Conservation (phyloP, 2,329 filamentous ascomycete genomes). For the Epichloe sibirici region DNA sequence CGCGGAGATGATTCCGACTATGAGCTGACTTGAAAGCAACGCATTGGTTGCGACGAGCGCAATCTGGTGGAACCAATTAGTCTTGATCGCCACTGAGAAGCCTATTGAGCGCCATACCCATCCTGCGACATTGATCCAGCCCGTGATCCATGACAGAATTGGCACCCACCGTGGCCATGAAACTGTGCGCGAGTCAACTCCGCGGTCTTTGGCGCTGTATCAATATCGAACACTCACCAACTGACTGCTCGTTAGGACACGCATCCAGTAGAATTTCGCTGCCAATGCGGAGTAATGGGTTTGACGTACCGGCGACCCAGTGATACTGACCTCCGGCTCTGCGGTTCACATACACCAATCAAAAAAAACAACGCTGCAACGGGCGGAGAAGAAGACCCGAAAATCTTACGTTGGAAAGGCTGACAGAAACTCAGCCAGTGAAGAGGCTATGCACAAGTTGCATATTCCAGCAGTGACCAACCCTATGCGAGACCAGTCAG, state of each 20-base stretch:
- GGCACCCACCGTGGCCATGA: slow-evolving; percentile 15
- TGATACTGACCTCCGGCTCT: slow-evolving; percentile 51
- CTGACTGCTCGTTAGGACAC: background rate
- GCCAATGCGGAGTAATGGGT: background rate
- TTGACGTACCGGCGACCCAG: slow-evolving; percentile 47
- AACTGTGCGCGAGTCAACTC: slow-evolving; percentile 5
- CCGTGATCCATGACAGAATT: slow-evolving; percentile 20
- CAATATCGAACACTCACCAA: background rate
- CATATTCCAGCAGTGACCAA: slow-evolving; percentile 22
- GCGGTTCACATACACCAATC: background rate
- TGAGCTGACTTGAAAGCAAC: slow-evolving; percentile 52
- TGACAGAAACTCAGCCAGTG: slow-evolving; percentile 57
- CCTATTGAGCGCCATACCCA: slow-evolving; percentile 29
- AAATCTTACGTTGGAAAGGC: slow-evolving; percentile 36
- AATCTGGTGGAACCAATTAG: slow-evolving; percentile 21
- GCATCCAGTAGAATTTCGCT: no score
- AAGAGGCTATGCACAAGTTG: slow-evolving; percentile 41
- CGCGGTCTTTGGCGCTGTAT: background rate
- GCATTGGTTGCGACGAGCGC: slow-evolving; percentile 56
- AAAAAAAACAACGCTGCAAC: no score
- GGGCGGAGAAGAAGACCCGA: background rate
- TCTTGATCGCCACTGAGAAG: background rate
- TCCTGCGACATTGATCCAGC: slow-evolving; percentile 56
- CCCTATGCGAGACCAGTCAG: slow-evolving; percentile 6
- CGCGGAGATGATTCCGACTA: slow-evolving; percentile 52